A percentile compares a stretch with the other conserved stretches of the same genome.
Conservation (phyloP, 2,329 filamentous ascomycete genomes). For the Trichoderma citrinoviride region DNA sequence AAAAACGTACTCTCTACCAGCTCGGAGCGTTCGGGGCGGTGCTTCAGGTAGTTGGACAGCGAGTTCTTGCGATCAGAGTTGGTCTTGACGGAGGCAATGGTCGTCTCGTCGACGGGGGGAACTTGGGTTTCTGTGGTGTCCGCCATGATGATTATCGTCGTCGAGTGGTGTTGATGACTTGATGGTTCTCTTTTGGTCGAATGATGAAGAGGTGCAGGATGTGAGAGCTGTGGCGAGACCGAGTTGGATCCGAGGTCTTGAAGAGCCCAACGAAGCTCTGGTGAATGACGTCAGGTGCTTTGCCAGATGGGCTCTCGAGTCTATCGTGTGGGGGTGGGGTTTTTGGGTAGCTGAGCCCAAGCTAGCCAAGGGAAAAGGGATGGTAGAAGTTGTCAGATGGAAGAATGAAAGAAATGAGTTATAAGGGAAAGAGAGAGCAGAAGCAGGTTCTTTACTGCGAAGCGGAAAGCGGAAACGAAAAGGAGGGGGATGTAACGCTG, state of each 20-base stretch:
- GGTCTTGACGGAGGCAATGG: slow-evolving; percentile 55
- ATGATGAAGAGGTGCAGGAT: not conserved
- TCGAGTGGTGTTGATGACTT: not conserved
- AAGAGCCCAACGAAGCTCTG: slow-evolving; percentile 18
- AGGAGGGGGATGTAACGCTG: slow-evolving; percentile 15
- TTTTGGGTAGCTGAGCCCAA: not conserved
- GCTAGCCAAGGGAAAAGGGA: not conserved
- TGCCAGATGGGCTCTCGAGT: not conserved
- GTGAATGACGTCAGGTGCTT: slow-evolving; percentile 20
- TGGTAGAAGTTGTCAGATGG: not conserved
- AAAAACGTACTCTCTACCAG: slow-evolving; percentile 70
- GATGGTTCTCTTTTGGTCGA: not conserved
- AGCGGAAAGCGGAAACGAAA: not conserved
- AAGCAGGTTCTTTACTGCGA: not conserved
- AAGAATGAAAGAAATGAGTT: not conserved
- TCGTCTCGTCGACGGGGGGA: slow-evolving; percentile 47
- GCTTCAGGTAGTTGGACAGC: slow-evolving; percentile 68
- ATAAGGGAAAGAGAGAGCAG: not conserved
- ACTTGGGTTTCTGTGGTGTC: slow-evolving; percentile 26
- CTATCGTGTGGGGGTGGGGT: slow-evolving; percentile 17
- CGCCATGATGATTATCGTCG: slow-evolving; percentile 1
- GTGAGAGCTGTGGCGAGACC: slow-evolving; percentile 4
- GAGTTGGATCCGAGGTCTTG: not conserved
- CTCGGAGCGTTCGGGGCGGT: slow-evolving; percentile 71
- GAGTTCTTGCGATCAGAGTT: slow-evolving; percentile 61